A percentile compares a stretch with the other conserved stretches of the same genome.
Conservation (phyloP, 202 grass and related monocot species). For the Digitaria exilis region DNA sequence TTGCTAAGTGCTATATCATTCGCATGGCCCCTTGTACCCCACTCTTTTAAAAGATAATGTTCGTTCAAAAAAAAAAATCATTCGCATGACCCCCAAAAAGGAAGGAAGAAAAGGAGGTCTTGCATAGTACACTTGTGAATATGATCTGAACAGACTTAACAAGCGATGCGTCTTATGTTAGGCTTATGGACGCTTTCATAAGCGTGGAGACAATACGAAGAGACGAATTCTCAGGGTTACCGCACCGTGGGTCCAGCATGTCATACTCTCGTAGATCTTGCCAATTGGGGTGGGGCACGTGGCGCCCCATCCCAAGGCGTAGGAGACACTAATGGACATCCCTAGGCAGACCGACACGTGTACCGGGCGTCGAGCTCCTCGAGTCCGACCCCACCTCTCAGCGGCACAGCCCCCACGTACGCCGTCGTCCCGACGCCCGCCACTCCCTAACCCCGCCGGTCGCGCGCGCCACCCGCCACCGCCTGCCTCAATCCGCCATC, state of each 20-base stretch:
- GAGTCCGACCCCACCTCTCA: slow-evolving; percentile 5
- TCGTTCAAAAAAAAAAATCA: no score
- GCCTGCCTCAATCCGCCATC: background rate
- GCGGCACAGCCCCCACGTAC: background rate
- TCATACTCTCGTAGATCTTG: background rate
- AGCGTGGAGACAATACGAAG: no score
- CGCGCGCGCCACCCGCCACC: no score
- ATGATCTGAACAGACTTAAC: no score
- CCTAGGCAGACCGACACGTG: background rate
- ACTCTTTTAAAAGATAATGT: no score
- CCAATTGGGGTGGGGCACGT: background rate
- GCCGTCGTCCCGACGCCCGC: background rate
- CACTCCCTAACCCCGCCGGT: background rate
- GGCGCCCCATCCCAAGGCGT: background rate
- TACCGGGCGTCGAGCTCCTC: background rate
- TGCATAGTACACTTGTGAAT: background rate
- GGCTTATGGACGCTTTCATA: no score
- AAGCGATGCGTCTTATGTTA: no score
- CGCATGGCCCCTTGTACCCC: no score
- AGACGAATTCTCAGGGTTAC: no score
- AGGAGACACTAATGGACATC: background rate
- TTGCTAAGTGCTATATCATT: no score
- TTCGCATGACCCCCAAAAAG: no score
- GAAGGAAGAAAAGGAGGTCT: background rate
- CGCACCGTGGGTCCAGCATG: background rate